A percentile compares a stretch with the other conserved stretches of the same genome.
Conservation (phyloP, 768 basidiomycete species). For the Peribolospora kevripleyi region DNA sequence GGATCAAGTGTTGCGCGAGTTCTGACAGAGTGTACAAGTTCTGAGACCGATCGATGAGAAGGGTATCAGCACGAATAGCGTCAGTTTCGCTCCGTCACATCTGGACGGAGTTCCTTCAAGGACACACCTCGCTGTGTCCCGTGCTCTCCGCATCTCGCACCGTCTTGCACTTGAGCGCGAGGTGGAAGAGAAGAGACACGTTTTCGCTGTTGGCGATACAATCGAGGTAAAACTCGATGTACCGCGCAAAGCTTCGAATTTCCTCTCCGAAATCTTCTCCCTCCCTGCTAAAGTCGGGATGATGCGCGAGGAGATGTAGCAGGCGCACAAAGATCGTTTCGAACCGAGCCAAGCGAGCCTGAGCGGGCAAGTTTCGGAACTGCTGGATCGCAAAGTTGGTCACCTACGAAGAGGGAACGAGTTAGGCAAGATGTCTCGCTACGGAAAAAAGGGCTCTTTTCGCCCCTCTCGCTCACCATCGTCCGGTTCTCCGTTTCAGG, state of each 20-base stretch:
- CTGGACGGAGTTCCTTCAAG: too few relatives aligned
- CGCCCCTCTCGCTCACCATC: conserved; percentile 1
- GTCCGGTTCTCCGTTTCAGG: conserved; percentile 44
- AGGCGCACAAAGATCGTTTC: conserved; percentile 68
- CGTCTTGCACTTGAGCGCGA: conserved; percentile 62
- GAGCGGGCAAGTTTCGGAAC: conserved; percentile 17
- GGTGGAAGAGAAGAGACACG: conserved; percentile 53
- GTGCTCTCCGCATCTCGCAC: conserved; percentile 54
- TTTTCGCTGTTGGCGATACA: conserved; percentile 55
- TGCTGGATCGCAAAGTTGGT: background rate
- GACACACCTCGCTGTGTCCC: conserved; percentile 38
- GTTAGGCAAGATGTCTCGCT: too few relatives aligned
- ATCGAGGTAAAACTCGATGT: conserved; percentile 68
- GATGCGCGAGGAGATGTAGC: conserved; percentile 69
- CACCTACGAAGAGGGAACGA: background rate
- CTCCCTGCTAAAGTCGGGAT: conserved; percentile 55
- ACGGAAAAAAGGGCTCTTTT: too few relatives aligned
- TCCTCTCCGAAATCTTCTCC: conserved; percentile 34
- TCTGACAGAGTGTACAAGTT: conserved; percentile 72
- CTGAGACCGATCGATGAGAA: conserved; percentile 22
- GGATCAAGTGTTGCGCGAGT: conserved; percentile 67
- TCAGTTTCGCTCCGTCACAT: background rate
- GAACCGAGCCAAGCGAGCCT: conserved; percentile 36
- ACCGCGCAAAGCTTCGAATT: conserved; percentile 23
- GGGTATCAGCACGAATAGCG: background rate